Percentiles rank a stretch among this genome's conserved stretches.
Evolutionary conservation across 1,139 yeast genomes (phyloP).

Genomic region (Diutina siamensis): DNA sequence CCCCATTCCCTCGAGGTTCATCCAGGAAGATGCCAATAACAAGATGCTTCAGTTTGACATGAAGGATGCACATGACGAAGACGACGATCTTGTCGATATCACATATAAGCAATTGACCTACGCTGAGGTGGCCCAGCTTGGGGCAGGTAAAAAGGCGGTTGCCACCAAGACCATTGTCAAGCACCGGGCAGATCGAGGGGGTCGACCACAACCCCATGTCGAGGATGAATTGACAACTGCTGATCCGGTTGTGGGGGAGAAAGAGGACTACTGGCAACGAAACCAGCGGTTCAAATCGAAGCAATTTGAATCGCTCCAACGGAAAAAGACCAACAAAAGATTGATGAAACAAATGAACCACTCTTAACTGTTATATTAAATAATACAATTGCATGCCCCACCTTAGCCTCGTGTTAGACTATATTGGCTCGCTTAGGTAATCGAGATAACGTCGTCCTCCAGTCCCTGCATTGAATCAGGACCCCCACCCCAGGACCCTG

Average conservation of each 20-base stretch:
- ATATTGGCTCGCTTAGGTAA: no score
- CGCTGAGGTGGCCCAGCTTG: conserved; percentile 2
- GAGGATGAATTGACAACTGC: no score
- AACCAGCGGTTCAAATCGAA: conserved; percentile 2
- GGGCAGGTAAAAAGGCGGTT: neutral
- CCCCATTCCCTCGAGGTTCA: neutral
- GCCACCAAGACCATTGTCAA: neutral
- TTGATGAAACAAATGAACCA: neutral
- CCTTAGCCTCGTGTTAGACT: no score
- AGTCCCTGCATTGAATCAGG: no score
- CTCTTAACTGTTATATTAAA: no score
- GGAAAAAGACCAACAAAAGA: neutral
- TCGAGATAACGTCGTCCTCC: no score
- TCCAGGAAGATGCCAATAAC: conserved; percentile 1
- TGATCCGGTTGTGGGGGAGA: neutral
- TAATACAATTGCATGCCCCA: no score
- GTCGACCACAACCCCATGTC: no score
- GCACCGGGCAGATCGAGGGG: neutral
- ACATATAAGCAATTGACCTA: neutral
- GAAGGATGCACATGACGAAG: neutral
- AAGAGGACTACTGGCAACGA: conserved; percentile 4
- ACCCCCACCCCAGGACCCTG: no score
- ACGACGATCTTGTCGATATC: conserved; percentile 4
- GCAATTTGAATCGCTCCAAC: neutral
- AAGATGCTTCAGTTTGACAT: neutral